These are phyloP conservation scores for Leccinum disarticulatum DNA, from an alignment of 768 basidiomycete species.

Conservation along the genomic window DNA sequence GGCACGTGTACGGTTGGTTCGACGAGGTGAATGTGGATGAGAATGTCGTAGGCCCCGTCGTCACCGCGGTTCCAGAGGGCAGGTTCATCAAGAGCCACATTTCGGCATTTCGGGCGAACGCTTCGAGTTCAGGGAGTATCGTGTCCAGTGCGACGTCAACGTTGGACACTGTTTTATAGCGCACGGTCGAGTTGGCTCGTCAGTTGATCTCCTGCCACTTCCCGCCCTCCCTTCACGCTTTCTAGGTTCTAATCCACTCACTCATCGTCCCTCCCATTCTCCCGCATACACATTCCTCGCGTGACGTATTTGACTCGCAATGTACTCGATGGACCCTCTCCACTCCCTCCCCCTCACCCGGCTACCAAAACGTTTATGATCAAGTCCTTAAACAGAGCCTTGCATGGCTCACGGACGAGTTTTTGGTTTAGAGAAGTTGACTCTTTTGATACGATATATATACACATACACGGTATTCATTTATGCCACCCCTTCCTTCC, in stretches of 20 bases:
- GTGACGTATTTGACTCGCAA: not conserved
- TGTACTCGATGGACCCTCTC: not conserved
- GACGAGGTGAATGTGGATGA: not conserved
- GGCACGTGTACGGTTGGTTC: constrained; percentile 26
- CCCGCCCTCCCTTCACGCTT: not conserved
- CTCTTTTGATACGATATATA: not conserved
- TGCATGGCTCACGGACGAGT: not conserved
- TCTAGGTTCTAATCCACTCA: not conserved
- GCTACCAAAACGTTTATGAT: constrained; percentile 2
- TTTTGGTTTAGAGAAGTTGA: not conserved
- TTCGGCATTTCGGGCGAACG: constrained; percentile 11
- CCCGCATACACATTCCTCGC: not conserved
- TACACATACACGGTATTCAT: not conserved
- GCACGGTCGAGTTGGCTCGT: constrained; percentile 29
- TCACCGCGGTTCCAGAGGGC: not conserved
- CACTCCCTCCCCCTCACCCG: not conserved
- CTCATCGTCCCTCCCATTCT: not conserved
- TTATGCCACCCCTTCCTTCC: not conserved
- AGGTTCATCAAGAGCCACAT: constrained; percentile 14
- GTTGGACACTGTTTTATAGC: constrained; percentile 30
- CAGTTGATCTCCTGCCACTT: constrained; percentile 9
- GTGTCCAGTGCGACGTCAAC: constrained; percentile 19
- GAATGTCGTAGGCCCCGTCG: not conserved
- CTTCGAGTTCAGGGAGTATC: constrained; percentile 10
- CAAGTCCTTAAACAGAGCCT: not conserved